Percentiles rank a stretch among this genome's conserved stretches.
Evolutionary conservation across 805 yeast genomes (phyloP).

Genomic region (Sugiyamaella chiloensis): DNA sequence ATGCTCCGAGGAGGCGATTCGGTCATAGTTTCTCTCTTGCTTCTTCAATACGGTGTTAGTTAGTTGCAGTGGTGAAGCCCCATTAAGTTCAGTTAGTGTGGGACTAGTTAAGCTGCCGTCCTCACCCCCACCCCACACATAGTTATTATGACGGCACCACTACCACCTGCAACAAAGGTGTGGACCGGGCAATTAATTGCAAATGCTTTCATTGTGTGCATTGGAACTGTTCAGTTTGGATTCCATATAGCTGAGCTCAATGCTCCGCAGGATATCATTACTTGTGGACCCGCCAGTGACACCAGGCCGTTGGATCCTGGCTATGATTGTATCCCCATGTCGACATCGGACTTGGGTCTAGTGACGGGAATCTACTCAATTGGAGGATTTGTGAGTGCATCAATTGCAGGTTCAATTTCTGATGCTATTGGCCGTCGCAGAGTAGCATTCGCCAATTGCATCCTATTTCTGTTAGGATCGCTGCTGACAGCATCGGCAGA

Average conservation of each 20-base stretch:
- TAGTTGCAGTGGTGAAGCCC: too few relatives aligned
- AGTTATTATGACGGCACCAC: neutral
- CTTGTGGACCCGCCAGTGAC: constrained; percentile 43
- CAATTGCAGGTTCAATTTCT: constrained; percentile 62
- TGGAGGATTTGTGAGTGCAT: constrained; percentile 79
- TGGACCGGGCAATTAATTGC: constrained; percentile 10
- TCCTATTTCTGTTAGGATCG: constrained; percentile 60
- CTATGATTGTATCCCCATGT: constrained; percentile 54
- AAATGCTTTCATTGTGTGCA: constrained; percentile 52
- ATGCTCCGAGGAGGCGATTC: too few relatives aligned
- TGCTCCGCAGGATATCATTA: constrained; percentile 74
- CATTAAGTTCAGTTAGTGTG: too few relatives aligned
- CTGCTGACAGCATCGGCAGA: constrained; percentile 52
- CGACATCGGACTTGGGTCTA: constrained; percentile 41
- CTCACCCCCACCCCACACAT: too few relatives aligned
- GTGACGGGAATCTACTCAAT: constrained; percentile 76
- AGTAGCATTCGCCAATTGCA: constrained; percentile 50
- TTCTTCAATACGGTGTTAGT: too few relatives aligned
- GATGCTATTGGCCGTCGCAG: constrained; percentile 62
- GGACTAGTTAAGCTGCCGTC: too few relatives aligned
- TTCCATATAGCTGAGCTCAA: constrained; percentile 93
- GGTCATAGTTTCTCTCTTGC: too few relatives aligned
- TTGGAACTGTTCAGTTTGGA: constrained; percentile 86
- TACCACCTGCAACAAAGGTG: too few relatives aligned
- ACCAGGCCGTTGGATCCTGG: constrained; percentile 12